These are phyloP conservation scores for Nakaseomyces glabratus DNA, from an alignment of 1,139 yeast genomes.

Conservation along the genomic window DNA sequence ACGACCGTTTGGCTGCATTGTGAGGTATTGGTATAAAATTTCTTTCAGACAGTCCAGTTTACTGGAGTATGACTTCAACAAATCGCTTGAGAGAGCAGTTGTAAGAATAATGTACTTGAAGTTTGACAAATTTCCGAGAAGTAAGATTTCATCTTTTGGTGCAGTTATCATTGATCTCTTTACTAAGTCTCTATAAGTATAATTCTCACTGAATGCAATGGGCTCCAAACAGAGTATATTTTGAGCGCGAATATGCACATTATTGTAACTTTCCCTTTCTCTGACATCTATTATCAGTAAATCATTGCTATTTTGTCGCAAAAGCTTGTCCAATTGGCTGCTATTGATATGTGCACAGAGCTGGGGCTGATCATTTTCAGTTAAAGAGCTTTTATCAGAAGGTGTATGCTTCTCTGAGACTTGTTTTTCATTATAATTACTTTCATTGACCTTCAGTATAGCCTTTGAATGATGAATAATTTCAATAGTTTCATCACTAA, in stretches of 20 bases:
- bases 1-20: constrained; percentile 5
- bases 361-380: not conserved
- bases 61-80: constrained; percentile 7
- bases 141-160: constrained; percentile 43
- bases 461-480: constrained; percentile 16
- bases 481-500: constrained; percentile 23
- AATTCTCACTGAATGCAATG: constrained; percentile 37
- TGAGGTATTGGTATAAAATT: constrained; percentile 23
- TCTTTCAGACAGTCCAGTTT: constrained; percentile 7
- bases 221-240: constrained; percentile 70
- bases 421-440: not conserved
- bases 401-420: not conserved
- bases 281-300: constrained; percentile 60
- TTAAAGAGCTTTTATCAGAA: not conserved
- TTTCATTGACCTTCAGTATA: constrained; percentile 19
- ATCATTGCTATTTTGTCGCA: constrained; percentile 9
- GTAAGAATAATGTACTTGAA: constrained; percentile 59
- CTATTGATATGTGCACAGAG: no score
- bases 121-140: constrained; percentile 44
- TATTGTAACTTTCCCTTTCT: constrained; percentile 46
- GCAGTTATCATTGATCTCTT: constrained; percentile 45
- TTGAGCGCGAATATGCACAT: constrained; percentile 46
- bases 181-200: constrained; percentile 54
- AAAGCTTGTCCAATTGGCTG: constrained; percentile 14
- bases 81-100: constrained; percentile 31